Conservation (phyloP, 495 filamentous ascomycete species). For the Penicillium canariense region DNA sequence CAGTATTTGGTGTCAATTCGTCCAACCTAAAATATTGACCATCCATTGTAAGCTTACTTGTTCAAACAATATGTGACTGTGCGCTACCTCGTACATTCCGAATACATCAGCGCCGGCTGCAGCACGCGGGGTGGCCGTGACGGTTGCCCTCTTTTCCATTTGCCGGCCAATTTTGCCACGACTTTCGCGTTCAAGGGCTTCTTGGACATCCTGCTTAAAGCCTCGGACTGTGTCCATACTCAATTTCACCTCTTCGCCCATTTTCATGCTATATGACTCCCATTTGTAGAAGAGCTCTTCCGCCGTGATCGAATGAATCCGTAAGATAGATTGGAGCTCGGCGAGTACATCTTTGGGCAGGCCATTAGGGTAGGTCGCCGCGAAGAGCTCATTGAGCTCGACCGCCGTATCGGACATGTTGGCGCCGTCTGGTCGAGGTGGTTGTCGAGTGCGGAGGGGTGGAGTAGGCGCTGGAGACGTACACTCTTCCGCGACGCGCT, state of each 20-base stretch:
- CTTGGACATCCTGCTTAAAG: constrained; percentile 85
- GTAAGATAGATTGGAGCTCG: constrained; percentile 81
- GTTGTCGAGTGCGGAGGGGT: constrained; percentile 12
- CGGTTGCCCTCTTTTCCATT: constrained; percentile 58
- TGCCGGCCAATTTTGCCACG: constrained; percentile 57
- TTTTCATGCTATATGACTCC: constrained; percentile 95
- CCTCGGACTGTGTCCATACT: constrained; percentile 64
- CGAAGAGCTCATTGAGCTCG: constrained; percentile 72
- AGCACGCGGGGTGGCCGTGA: constrained; percentile 62
- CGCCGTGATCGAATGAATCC: constrained; percentile 68
- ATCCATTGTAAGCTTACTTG: background rate
- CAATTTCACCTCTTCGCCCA: constrained; percentile 75
- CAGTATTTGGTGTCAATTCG: constrained; percentile 70
- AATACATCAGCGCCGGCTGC: constrained; percentile 67
- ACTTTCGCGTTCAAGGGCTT: constrained; percentile 71
- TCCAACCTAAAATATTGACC: constrained; percentile 58
- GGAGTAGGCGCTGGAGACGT: constrained; percentile 7
- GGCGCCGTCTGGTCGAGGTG: background rate
- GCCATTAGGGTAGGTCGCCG: constrained; percentile 48
- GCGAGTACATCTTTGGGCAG: constrained; percentile 68
- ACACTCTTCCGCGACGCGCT: constrained; percentile 22
- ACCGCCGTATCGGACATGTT: constrained; percentile 30
- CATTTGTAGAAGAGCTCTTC: constrained; percentile 96
- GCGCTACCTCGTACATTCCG: constrained; percentile 62
- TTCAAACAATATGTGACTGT: background rate